phyloP scores from a whole-genome alignment of 2,329 filamentous ascomycete species.

The Clonostachys sp. region DNA sequence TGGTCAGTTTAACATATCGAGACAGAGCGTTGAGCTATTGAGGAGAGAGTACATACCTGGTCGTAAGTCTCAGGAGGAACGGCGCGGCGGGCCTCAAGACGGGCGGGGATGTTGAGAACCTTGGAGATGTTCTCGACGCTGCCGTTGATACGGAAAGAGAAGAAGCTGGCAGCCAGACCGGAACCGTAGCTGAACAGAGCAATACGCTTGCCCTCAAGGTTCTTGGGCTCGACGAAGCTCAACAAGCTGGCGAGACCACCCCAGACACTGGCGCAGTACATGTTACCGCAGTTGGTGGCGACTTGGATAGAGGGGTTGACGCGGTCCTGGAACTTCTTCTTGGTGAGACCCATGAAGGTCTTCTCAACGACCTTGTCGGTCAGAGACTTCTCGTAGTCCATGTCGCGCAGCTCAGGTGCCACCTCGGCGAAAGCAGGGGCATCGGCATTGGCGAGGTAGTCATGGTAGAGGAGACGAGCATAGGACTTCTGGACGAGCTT shows the following conservation, averaged over 20 bases:
- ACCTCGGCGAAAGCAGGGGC: slow-evolving; percentile 68
- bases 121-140: slow-evolving; percentile 65
- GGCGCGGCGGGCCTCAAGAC: slow-evolving; percentile 59
- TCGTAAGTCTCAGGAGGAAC: slow-evolving; percentile 72
- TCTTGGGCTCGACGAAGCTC: slow-evolving; percentile 55
- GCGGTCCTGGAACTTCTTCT: slow-evolving; percentile 79
- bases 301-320: slow-evolving; percentile 71
- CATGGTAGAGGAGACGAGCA: slow-evolving; percentile 78
- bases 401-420: slow-evolving; percentile 68
- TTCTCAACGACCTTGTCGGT: slow-evolving; percentile 82
- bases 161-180: slow-evolving; percentile 67
- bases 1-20: slow-evolving; percentile 10
- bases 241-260: slow-evolving; percentile 71
- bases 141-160: slow-evolving; percentile 69
- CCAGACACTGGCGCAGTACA: slow-evolving; percentile 70
- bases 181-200: slow-evolving; percentile 78
- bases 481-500: slow-evolving; percentile 86
- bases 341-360: slow-evolving; percentile 78
- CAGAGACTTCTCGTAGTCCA: slow-evolving; percentile 76
- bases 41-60: slow-evolving; percentile 44
- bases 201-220: slow-evolving; percentile 67
- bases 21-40: background rate
- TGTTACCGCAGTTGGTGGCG: slow-evolving; percentile 70
- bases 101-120: slow-evolving; percentile 64
- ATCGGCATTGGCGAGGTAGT: slow-evolving; percentile 70